Conservation (phyloP, 1,284 basidiomycete genomes). For the Psilocybe mexicana region DNA sequence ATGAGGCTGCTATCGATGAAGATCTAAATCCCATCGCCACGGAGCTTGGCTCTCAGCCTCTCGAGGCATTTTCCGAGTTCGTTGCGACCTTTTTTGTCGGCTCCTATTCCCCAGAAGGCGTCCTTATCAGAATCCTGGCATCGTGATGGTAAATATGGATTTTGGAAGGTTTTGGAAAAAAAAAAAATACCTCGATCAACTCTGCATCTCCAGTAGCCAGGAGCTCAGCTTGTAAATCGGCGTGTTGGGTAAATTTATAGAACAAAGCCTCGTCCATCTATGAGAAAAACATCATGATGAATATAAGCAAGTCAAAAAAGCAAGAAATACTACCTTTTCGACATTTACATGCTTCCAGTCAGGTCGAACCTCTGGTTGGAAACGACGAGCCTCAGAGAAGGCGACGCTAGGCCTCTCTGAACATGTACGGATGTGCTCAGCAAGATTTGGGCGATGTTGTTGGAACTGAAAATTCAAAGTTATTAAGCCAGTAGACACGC, state of each 20-base stretch:
- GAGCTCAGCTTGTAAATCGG: constrained; percentile 51
- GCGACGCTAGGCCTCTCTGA: constrained; percentile 58
- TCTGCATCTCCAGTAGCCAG: constrained; percentile 60
- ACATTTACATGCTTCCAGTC: constrained; percentile 69
- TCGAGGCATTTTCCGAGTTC: constrained; percentile 72
- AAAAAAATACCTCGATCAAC: constrained; percentile 55
- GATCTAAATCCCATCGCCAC: constrained; percentile 27
- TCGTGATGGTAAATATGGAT: constrained; percentile 1
- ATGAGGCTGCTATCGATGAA: constrained; percentile 25
- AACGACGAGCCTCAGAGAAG: constrained; percentile 67
- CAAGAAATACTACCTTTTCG: constrained; percentile 42
- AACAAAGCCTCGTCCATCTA: constrained; percentile 64
- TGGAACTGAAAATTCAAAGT: constrained; percentile 45
- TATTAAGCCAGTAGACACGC: constrained; percentile 10
- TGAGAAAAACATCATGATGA: background rate
- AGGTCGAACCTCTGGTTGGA: constrained; percentile 53
- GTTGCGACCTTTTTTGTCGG: constrained; percentile 60
- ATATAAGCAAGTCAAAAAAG: background rate
- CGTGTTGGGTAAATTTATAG: constrained; percentile 66
- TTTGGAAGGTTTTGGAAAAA: background rate
- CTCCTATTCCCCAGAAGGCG: constrained; percentile 69
- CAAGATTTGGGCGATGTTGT: constrained; percentile 53
- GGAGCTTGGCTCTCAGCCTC: constrained; percentile 53
- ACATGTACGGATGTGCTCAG: constrained; percentile 63
- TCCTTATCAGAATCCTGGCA: constrained; percentile 63